phyloP scores from a whole-genome alignment of 176 grass and related monocot genomes.

The Calamus simplicifolius region DNA sequence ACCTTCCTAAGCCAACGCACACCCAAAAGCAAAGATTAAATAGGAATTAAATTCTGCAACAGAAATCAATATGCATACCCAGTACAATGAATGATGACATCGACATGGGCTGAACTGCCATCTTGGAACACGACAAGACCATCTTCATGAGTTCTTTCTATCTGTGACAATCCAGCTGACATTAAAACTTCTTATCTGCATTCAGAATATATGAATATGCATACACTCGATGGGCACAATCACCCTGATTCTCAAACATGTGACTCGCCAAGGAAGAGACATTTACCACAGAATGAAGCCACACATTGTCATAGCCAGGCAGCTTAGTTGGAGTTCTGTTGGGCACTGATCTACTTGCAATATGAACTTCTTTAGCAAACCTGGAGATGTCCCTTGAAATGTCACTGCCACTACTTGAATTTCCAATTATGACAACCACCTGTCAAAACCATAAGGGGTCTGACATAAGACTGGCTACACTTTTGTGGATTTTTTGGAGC shows the following conservation, averaged over 20 bases:
- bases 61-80: constrained; percentile 37
- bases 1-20: no score
- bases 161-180: constrained; percentile 26
- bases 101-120: constrained; percentile 40
- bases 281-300: constrained; percentile 84
- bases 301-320: constrained; percentile 62
- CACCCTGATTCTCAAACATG: neutral
- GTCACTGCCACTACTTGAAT: constrained; percentile 47
- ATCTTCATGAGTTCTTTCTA: constrained; percentile 36
- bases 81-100: constrained; percentile 75
- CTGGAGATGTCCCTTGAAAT: constrained; percentile 59
- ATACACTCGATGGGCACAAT: neutral
- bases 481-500: neutral
- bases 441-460: neutral
- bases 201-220: neutral
- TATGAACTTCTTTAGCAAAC: constrained; percentile 56
- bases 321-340: constrained; percentile 27
- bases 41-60: neutral
- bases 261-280: constrained; percentile 18
- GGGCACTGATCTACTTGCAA: constrained; percentile 43
- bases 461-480: neutral
- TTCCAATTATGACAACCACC: constrained; percentile 62
- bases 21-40: no score
- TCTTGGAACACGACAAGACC: constrained; percentile 52
- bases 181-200: neutral